These are phyloP conservation scores for Fusarium compactum DNA, from an alignment of 2,329 filamentous ascomycete species.

Conservation along the genomic window DNA sequence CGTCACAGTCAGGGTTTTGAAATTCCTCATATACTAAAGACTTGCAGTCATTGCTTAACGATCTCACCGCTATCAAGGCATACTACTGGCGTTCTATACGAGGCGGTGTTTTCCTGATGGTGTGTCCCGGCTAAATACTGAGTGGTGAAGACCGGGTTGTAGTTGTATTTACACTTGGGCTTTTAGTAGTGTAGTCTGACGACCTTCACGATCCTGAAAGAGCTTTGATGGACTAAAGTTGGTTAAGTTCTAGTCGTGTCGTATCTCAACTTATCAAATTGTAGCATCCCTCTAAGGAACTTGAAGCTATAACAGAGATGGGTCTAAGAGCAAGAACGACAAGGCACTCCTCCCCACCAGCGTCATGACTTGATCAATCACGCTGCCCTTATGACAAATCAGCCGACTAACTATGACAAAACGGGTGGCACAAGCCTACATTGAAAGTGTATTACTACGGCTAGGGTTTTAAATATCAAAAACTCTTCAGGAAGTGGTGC, in stretches of 20 bases:
- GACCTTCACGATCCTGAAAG: not conserved
- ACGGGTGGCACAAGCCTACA: not conserved
- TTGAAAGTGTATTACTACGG: not conserved
- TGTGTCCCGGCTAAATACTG: slow-evolving; percentile 16
- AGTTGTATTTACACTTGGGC: not conserved
- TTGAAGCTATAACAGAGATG: not conserved
- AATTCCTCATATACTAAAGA: not conserved
- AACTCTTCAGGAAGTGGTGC: no score
- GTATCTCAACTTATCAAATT: not conserved
- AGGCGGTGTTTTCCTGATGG: slow-evolving; percentile 8
- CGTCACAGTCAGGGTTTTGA: not conserved
- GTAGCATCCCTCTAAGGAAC: not conserved
- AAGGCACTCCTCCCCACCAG: not conserved
- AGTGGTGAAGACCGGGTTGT: not conserved
- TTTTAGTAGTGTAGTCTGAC: not conserved
- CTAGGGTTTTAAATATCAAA: not conserved
- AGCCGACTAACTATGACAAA: not conserved
- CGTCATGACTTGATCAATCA: not conserved
- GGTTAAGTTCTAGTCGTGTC: not conserved
- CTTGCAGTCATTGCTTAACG: not conserved
- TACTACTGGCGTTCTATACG: not conserved
- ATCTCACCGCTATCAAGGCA: not conserved
- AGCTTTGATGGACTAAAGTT: not conserved
- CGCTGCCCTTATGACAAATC: not conserved
- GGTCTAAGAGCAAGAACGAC: not conserved